A percentile compares a stretch with the other conserved stretches of the same genome.
Evolutionary conservation across 495 filamentous ascomycete species (phyloP).

Genomic region (Aspergillus bertholletiae): DNA sequence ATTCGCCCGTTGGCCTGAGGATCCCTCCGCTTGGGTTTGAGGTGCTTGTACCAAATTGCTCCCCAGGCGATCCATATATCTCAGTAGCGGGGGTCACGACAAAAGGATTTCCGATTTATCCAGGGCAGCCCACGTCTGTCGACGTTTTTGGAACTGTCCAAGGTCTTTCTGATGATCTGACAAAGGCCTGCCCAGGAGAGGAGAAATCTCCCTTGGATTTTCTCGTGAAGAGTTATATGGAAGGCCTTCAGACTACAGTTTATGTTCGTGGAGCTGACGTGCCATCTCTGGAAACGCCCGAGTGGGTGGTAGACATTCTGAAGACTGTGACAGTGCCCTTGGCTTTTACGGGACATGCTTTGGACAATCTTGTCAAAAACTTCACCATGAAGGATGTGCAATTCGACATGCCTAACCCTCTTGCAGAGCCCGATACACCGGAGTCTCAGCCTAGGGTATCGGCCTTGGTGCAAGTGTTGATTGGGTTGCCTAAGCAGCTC

Average conservation of each 20-base stretch:
- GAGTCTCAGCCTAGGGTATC: conserved; percentile 73
- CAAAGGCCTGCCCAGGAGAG: conserved; percentile 65
- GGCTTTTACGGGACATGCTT: conserved; percentile 72
- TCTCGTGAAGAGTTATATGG: conserved; percentile 77
- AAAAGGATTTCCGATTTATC: conserved; percentile 56
- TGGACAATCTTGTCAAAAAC: conserved; percentile 78
- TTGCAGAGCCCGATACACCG: conserved; percentile 71
- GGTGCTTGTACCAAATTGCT: conserved; percentile 77
- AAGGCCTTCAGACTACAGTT: conserved; percentile 70
- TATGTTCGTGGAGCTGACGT: conserved; percentile 74
- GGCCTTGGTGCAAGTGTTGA: conserved; percentile 71
- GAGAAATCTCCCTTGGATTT: conserved; percentile 78
- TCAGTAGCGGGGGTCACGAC: conserved; percentile 75
- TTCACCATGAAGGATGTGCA: conserved; percentile 81
- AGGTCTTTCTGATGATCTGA: conserved; percentile 67
- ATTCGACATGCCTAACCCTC: conserved; percentile 75
- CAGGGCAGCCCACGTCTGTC: conserved; percentile 61
- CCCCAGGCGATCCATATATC: conserved; percentile 56
- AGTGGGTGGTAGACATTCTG: conserved; percentile 77
- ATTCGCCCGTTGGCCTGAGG: conserved; percentile 68
- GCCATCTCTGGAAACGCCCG: conserved; percentile 62
- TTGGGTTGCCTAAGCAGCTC: conserved; percentile 78
- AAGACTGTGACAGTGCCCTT: conserved; percentile 80
- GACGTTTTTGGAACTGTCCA: conserved; percentile 65
- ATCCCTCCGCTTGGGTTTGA: conserved; percentile 80